Conservation (phyloP, 768 basidiomycete species). For the Lepiota venenata region DNA sequence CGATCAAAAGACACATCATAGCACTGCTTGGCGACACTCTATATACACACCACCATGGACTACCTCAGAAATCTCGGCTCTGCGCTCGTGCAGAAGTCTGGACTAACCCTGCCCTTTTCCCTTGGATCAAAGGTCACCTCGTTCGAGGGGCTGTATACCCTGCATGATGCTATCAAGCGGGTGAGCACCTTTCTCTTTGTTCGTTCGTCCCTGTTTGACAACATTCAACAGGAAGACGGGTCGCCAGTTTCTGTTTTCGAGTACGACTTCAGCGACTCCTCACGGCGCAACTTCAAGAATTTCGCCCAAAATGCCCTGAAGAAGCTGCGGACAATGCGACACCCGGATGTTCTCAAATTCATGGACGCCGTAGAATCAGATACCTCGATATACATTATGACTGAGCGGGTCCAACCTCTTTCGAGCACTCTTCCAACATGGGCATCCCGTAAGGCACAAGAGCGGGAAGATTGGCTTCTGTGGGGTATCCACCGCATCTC, state of each 20-base stretch:
- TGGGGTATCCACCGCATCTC: conserved; percentile 94
- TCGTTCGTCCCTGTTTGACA: conserved; percentile 13
- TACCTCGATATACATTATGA: conserved; percentile 84
- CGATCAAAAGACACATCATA: conserved; percentile 4
- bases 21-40: not conserved
- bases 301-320: conserved; percentile 88
- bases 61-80: conserved; percentile 80
- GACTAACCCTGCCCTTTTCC: conserved; percentile 84
- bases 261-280: conserved; percentile 71
- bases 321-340: conserved; percentile 86
- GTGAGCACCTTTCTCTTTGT: conserved; percentile 37
- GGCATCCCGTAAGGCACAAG: conserved; percentile 57
- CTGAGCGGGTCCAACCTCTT: conserved; percentile 86
- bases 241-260: conserved; percentile 87
- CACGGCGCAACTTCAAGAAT: conserved; percentile 56
- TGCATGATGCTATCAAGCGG: conserved; percentile 87
- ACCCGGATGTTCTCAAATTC: conserved; percentile 95
- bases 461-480: conserved; percentile 82
- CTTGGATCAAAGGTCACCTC: conserved; percentile 71
- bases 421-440: conserved; percentile 57
- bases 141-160: conserved; percentile 73
- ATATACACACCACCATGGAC: conserved; percentile 50
- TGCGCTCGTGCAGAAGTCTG: conserved; percentile 90
- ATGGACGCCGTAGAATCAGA: conserved; percentile 94
- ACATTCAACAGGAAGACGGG: conserved; percentile 72